Conservation (phyloP, 306 rosid genomes). For the Morella rubra region DNA sequence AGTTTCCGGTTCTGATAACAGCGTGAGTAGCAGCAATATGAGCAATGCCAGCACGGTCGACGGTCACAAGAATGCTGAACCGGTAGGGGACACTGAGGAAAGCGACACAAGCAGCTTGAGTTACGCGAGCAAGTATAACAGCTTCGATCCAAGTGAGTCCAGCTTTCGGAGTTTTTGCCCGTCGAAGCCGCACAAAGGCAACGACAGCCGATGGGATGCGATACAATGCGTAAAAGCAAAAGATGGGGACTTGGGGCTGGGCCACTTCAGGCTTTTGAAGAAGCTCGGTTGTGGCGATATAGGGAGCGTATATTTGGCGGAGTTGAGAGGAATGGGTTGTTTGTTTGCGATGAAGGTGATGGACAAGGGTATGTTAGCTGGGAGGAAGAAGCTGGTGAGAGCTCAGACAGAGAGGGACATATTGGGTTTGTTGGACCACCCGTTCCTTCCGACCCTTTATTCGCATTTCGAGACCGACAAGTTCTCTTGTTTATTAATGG, state of each 20-base stretch:
- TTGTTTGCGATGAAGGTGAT: constrained; percentile 60
- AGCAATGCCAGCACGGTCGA: constrained; percentile 28
- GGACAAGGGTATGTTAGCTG: constrained; percentile 54
- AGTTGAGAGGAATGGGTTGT: constrained; percentile 46
- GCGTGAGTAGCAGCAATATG: constrained; percentile 37
- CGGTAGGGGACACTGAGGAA: constrained; percentile 22
- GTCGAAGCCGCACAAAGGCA: constrained; percentile 63
- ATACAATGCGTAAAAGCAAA: constrained; percentile 39
- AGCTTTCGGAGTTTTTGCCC: constrained; percentile 34
- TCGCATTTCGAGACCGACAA: constrained; percentile 62
- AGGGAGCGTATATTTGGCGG: constrained; percentile 59
- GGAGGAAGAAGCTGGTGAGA: constrained; percentile 48
- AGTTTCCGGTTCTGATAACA: constrained; percentile 35
- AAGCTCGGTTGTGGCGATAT: constrained; percentile 66
- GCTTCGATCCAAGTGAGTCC: constrained; percentile 26
- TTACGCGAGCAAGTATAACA: constrained; percentile 20
- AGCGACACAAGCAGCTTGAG: constrained; percentile 31
- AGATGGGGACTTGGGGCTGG: constrained; percentile 46
- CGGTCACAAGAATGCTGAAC: constrained; percentile 21
- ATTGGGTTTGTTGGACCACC: constrained; percentile 49
- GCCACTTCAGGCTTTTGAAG: constrained; percentile 57
- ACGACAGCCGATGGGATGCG: constrained; percentile 52
- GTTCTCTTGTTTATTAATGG: constrained; percentile 64
- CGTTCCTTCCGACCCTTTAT: constrained; percentile 62
- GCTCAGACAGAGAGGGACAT: constrained; percentile 63